Evolutionary conservation across 106 monocot genomes (phyloP), one percentile per base, ranked within the genome.

Genomic region (Narthecium ossifragum): DNA sequence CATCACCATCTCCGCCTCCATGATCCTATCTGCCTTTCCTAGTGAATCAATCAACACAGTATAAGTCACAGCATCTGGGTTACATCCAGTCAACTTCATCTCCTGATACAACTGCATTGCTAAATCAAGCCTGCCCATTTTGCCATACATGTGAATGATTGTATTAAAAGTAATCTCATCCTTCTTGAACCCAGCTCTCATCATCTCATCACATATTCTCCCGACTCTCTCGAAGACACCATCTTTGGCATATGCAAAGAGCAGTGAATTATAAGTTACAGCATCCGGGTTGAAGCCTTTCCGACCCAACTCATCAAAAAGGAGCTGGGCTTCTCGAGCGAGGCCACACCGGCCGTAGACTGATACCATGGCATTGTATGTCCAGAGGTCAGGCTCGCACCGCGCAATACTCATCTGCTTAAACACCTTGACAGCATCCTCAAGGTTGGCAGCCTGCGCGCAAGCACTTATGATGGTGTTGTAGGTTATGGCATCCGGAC

Each of bases 81-180:
- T 68, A 60, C 86, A 79, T 1, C 86, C 86, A 5, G 34, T 59
- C 26, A 31, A 13, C 64, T 81, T 87, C 96, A 91, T 98, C 11
- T 87, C 84, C 38, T 67, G 30, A 48, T 87, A 90, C 63, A 75
- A 54, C 26, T 59, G 38, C 38, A 98, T 37, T 1, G 86, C 86
- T 26, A 78, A 63, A 32, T 91, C 81, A 34, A 81, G 57, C 63
- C 58, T 77, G 6, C 91, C 90, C 33, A 76, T 64, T 56, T 83
- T 90, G 18, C 96, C 96, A 75, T 90, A 85, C 96, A 98, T 98
- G 46, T 91, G 80, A 33, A 98, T 98, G 24, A 87, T 76, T n/a
- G 96, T 98, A 53, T 98, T 98, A 41, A 84, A 98, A 6, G 96
- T 98, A 33, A 98, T 86, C 68, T 90, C 96, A 60, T 87, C 86